Conservation (phyloP, 345 rosid genomes). For the Balakata baccata region DNA sequence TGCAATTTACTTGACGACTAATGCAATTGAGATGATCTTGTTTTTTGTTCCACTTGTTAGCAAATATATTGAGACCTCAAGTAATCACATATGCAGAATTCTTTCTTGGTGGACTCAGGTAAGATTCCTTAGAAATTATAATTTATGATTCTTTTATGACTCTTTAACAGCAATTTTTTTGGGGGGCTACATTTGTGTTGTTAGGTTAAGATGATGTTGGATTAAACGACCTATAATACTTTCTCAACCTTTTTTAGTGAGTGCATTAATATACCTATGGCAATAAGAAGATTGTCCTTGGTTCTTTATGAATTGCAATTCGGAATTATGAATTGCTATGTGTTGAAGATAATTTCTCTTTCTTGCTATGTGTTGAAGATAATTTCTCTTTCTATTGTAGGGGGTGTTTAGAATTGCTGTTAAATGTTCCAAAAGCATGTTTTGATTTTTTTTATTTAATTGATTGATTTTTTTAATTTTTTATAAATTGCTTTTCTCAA, state of each 20-base stretch:
- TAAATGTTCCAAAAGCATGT: too few species aligned
- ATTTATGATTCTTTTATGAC: background rate
- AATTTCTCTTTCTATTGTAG: too few species aligned
- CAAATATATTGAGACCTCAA: constrained; percentile 79
- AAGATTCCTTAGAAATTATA: constrained; percentile 13
- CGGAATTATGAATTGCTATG: background rate
- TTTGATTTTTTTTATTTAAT: too few species aligned
- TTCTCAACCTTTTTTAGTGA: background rate
- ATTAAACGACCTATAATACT: background rate
- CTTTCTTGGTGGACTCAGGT: constrained; percentile 89
- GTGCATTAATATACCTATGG: background rate
- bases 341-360: background rate
- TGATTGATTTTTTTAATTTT: too few species aligned
- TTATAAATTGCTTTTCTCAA: too few species aligned
- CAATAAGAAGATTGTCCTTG: background rate
- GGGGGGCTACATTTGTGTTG: background rate
- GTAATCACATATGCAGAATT: constrained; percentile 51
- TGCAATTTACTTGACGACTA: constrained; percentile 57
- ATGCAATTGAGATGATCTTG: constrained; percentile 74
- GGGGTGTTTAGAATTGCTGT: too few species aligned
- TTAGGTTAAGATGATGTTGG: background rate
- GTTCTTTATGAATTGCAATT: background rate
- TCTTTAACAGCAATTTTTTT: background rate
- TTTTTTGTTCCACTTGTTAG: constrained; percentile 77
- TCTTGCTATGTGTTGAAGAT: too few species aligned